These are phyloP conservation scores for Aureobasidium mangrovei DNA, from an alignment of 2,329 filamentous ascomycete species.

Conservation along the genomic window DNA sequence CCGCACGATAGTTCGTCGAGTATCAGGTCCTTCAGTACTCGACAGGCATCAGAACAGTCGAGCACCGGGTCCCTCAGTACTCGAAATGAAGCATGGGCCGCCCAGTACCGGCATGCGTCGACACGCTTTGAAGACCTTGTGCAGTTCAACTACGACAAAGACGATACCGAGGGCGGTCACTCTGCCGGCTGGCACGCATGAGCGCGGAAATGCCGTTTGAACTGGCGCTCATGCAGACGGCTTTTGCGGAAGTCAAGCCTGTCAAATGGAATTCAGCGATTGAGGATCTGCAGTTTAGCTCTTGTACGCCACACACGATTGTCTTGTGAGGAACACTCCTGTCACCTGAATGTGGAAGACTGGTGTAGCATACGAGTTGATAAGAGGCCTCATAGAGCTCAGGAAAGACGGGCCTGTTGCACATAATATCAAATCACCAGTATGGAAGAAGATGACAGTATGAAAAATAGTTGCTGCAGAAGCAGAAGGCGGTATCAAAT, in stretches of 20 bases:
- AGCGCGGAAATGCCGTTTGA: slow-evolving; percentile 38
- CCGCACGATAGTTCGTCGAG: too few species aligned
- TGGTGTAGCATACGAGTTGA: background rate
- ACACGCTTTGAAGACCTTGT: slow-evolving; percentile 55
- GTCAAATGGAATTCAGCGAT: slow-evolving; percentile 35
- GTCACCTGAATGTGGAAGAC: slow-evolving; percentile 15
- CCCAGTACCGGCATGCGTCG: too few species aligned
- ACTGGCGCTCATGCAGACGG: slow-evolving; percentile 30
- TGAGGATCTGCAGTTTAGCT: slow-evolving; percentile 30
- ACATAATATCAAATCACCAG: too few species aligned
- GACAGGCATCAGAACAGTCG: too few species aligned
- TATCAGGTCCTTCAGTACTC: too few species aligned
- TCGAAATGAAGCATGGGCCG: too few species aligned
- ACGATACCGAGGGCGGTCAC: slow-evolving; percentile 64
- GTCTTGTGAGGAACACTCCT: slow-evolving; percentile 32
- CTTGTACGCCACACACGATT: slow-evolving; percentile 19
- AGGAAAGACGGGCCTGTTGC: too few species aligned
- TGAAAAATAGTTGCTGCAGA: background rate
- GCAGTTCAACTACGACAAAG: slow-evolving; percentile 50
- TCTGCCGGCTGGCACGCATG: slow-evolving; percentile 52
- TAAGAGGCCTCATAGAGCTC: background rate
- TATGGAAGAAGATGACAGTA: too few species aligned
- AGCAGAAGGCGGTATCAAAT: background rate
- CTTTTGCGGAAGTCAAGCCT: slow-evolving; percentile 26
- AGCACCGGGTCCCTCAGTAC: too few species aligned